A percentile compares a stretch with the other conserved stretches of the same genome.
Conservation (phyloP, 2,329 filamentous ascomycete species). For the Grosmannia serpens region DNA sequence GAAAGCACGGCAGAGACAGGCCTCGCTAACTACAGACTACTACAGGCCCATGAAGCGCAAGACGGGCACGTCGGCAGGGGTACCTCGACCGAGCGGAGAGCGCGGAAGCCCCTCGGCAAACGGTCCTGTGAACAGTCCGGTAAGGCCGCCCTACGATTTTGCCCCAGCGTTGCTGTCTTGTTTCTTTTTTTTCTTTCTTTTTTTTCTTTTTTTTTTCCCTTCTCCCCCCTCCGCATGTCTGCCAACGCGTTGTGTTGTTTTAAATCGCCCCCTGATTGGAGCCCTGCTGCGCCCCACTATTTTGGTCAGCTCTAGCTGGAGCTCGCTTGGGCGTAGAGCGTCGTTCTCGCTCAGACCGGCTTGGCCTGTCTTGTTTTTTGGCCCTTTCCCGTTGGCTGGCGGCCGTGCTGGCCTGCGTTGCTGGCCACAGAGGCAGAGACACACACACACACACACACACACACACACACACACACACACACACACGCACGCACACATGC, state of each 20-base stretch:
- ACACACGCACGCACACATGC: too few species aligned
- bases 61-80: constrained; percentile 54
- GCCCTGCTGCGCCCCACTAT: background rate
- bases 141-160: constrained; percentile 24
- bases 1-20: background rate
- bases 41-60: constrained; percentile 66
- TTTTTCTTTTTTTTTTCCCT: constrained; percentile 5
- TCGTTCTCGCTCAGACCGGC: background rate
- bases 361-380: background rate
- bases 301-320: background rate
- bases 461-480: too few species aligned
- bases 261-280: constrained; percentile 1
- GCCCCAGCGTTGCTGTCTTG: background rate
- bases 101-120: constrained; percentile 49
- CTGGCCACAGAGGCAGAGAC: background rate
- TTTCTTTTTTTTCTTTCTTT: constrained; percentile 5
- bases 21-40: constrained; percentile 10
- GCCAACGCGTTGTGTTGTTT: constrained; percentile 12
- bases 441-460: too few species aligned
- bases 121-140: constrained; percentile 41
- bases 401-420: background rate
- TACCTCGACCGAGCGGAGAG: constrained; percentile 54
- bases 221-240: constrained; percentile 3
- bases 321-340: background rate
- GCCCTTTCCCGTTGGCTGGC: background rate